Percentiles rank a stretch among this genome's conserved stretches.
These are phyloP conservation scores for Globisporangium apiculatum DNA, from an alignment of 352 stramenopile genomes.

Conservation along the genomic window DNA sequence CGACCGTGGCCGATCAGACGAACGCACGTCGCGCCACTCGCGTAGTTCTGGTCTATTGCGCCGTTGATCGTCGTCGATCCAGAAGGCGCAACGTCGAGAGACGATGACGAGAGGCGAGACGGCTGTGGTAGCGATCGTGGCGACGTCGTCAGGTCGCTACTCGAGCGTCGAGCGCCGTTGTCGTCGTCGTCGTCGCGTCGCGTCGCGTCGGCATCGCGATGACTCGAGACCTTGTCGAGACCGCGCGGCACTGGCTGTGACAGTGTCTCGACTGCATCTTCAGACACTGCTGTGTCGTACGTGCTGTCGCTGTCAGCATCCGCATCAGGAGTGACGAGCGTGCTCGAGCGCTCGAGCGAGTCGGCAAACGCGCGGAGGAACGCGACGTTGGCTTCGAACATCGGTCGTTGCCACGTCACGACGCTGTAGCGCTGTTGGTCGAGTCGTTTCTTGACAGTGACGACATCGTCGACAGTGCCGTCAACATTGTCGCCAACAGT, in stretches of 20 bases:
- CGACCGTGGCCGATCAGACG: conserved; percentile 25
- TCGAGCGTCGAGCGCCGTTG: too few species aligned
- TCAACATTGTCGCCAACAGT: background rate
- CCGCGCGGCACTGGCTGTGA: background rate
- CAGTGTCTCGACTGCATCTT: background rate
- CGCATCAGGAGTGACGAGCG: conserved; percentile 1
- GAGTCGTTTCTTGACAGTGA: conserved; percentile 48
- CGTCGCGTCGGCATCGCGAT: conserved; percentile 15
- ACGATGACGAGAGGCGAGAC: background rate
- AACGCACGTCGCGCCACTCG: conserved; percentile 7
- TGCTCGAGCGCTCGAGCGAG: conserved; percentile 21
- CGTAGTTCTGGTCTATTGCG: background rate
- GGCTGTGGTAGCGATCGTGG: conserved; percentile 1
- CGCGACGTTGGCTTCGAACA: conserved; percentile 36
- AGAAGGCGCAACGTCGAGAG: background rate
- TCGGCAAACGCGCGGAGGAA: conserved; percentile 39
- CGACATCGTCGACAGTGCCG: conserved; percentile 1
- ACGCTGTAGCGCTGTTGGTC: conserved; percentile 31
- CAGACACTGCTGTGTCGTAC: background rate
- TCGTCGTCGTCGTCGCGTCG: background rate
- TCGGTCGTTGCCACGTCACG: conserved; percentile 32
- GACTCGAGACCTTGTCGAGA: conserved; percentile 10
- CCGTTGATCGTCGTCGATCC: background rate
- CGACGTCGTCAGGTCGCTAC: conserved; percentile 1
- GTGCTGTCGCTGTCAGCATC: background rate